A percentile compares a stretch with the other conserved stretches of the same genome.
Conservation (phyloP, 148 eudicot species). For the Dianthus caryophyllus region DNA sequence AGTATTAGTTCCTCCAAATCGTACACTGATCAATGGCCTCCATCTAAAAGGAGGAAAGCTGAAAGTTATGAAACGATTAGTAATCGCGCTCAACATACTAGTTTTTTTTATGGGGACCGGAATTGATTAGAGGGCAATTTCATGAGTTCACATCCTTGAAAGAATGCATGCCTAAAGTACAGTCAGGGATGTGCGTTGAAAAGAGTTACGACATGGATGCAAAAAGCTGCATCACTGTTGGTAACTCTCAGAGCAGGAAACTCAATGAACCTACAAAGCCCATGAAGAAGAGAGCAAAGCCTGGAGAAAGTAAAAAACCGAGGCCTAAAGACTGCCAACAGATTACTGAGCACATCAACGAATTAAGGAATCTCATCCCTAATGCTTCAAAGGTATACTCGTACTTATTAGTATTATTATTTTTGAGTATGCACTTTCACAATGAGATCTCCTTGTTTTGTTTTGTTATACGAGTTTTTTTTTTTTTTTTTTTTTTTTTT, state of each 20-base stretch:
- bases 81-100: constrained; percentile 15
- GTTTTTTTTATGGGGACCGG: constrained; percentile 20
- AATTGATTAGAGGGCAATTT: constrained; percentile 13
- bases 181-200: constrained; percentile 29
- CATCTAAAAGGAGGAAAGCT: constrained; percentile 40
- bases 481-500: too few species aligned
- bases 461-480: too few species aligned
- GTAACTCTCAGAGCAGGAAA: constrained; percentile 26
- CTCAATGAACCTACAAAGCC: constrained; percentile 37
- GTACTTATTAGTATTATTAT: constrained; percentile 19
- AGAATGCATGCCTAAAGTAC: constrained; percentile 28
- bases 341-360: constrained; percentile 71
- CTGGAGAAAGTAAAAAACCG: constrained; percentile 57
- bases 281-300: constrained; percentile 54
- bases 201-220: constrained; percentile 36
- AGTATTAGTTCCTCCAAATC: constrained; percentile 32
- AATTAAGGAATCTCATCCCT: constrained; percentile 76
- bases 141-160: constrained; percentile 22
- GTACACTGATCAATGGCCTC: constrained; percentile 34
- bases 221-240: constrained; percentile 26
- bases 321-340: constrained; percentile 84
- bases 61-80: constrained; percentile 27
- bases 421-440: too few species aligned
- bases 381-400: constrained; percentile 91
- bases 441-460: too few species aligned